Percentiles rank a stretch among this genome's conserved stretches.
phyloP scores from a whole-genome alignment of 2,329 filamentous ascomycete species.

The Monilinia fructigena region DNA sequence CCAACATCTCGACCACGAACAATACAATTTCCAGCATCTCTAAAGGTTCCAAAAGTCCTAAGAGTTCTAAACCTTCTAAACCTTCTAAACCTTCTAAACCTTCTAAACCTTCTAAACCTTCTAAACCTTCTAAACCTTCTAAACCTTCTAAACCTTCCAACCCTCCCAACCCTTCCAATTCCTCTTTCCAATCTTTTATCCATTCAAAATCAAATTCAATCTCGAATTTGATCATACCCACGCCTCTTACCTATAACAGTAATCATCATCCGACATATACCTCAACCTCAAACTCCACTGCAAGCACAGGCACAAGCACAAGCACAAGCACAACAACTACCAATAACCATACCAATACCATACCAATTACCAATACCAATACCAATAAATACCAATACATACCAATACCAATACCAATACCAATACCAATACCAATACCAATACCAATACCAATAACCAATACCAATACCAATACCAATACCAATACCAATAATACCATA shows the following conservation, averaged over 20 bases:
- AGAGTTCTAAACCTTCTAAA: too few relatives aligned
- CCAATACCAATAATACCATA: too few relatives aligned
- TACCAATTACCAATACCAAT: too few relatives aligned
- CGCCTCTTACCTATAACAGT: background rate
- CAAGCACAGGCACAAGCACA: too few relatives aligned
- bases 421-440: background rate
- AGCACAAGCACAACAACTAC: background rate
- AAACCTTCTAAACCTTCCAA: too few relatives aligned
- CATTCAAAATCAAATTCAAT: constrained; percentile 3
- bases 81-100: too few relatives aligned
- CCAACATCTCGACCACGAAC: constrained; percentile 13
- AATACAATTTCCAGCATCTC: constrained; percentile 10
- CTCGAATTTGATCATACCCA: background rate
- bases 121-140: too few relatives aligned
- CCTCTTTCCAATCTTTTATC: background rate
- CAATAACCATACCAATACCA: too few relatives aligned
- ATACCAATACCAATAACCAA: background rate
- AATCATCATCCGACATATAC: background rate
- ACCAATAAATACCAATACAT: too few relatives aligned
- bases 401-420: background rate
- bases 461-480: background rate
- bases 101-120: too few relatives aligned
- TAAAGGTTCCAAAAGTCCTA: background rate
- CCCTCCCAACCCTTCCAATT: background rate
- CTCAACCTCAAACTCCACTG: background rate